These are phyloP conservation scores for Asterionellopsis glacialis DNA, from an alignment of 108 stramenopile genomes.

Conservation along the genomic window DNA sequence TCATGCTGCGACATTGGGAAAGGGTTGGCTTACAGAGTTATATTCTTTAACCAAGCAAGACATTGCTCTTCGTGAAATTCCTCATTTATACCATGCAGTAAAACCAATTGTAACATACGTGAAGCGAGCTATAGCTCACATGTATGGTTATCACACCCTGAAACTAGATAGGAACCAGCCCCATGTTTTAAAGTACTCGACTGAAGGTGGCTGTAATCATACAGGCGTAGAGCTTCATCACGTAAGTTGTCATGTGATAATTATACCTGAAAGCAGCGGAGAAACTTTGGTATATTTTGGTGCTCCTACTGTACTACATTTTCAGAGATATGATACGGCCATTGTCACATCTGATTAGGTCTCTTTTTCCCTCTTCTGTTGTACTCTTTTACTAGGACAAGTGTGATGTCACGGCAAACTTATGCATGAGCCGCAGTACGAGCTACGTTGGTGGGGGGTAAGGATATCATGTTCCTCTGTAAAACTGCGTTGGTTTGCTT, in stretches of 20 bases:
- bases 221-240: conserved; percentile 77
- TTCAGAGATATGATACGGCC: too few relatives aligned
- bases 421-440: conserved; percentile 46
- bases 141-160: conserved; percentile 34
- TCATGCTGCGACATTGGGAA: conserved; percentile 27
- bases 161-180: conserved; percentile 71
- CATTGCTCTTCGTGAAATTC: conserved; percentile 60
- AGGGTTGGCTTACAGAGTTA: conserved; percentile 65
- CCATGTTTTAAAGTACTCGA: conserved; percentile 72
- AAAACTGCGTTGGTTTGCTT: not conserved
- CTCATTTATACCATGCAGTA: conserved; percentile 33
- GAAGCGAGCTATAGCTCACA: conserved; percentile 18
- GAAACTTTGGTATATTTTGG: too few relatives aligned
- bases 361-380: too few relatives aligned
- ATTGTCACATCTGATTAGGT: too few relatives aligned
- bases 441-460: conserved; percentile 68
- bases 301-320: too few relatives aligned
- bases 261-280: too few relatives aligned
- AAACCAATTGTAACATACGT: conserved; percentile 54
- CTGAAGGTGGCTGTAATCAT: conserved; percentile 37
- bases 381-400: too few relatives aligned
- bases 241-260: conserved; percentile 37
- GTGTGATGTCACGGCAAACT: conserved; percentile 59
- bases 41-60: conserved; percentile 79
- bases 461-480: conserved; percentile 7